A percentile compares a stretch with the other conserved stretches of the same genome.
Conservation (phyloP, 495 filamentous ascomycete genomes). For the Sordaria brevicollis region DNA sequence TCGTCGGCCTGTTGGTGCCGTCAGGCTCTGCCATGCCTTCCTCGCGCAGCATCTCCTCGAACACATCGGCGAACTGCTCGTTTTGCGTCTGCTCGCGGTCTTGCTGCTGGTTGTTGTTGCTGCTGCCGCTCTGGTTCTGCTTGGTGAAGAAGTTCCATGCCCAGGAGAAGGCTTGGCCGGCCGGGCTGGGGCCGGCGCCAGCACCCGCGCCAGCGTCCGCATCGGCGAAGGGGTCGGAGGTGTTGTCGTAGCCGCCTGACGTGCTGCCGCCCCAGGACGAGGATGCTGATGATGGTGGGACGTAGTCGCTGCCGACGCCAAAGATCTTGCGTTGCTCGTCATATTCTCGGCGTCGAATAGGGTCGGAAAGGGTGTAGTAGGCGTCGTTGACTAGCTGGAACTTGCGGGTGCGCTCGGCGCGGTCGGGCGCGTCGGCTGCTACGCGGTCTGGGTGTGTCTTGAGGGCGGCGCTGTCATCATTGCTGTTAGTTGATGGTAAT, state of each 20-base stretch:
- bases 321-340: slow-evolving; percentile 54
- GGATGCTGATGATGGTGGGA: slow-evolving; percentile 10
- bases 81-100: slow-evolving; percentile 39
- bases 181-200: slow-evolving; percentile 27
- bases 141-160: slow-evolving; percentile 42
- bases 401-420: slow-evolving; percentile 67
- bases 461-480: slow-evolving; percentile 61
- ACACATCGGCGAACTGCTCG: slow-evolving; percentile 80
- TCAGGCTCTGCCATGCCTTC: slow-evolving; percentile 66
- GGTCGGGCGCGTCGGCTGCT: slow-evolving; percentile 72
- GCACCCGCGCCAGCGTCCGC: slow-evolving; percentile 44
- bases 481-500: background rate
- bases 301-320: slow-evolving; percentile 11
- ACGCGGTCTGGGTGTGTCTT: slow-evolving; percentile 94
- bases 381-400: slow-evolving; percentile 98
- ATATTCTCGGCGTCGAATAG: slow-evolving; percentile 73
- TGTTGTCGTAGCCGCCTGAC: slow-evolving; percentile 22
- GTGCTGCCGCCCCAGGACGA: slow-evolving; percentile 8
- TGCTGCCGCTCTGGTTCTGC: slow-evolving; percentile 9
- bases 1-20: slow-evolving; percentile 42
- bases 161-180: slow-evolving; percentile 29
- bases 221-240: slow-evolving; percentile 43
- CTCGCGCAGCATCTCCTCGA: slow-evolving; percentile 97
- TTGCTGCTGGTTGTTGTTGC: slow-evolving; percentile 4
- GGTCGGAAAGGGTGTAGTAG: slow-evolving; percentile 89